A percentile compares a stretch with the other conserved stretches of the same genome.
Evolutionary conservation across 75 land plant genomes (phyloP).

Genomic region (Adiantum capillusveneris): DNA sequence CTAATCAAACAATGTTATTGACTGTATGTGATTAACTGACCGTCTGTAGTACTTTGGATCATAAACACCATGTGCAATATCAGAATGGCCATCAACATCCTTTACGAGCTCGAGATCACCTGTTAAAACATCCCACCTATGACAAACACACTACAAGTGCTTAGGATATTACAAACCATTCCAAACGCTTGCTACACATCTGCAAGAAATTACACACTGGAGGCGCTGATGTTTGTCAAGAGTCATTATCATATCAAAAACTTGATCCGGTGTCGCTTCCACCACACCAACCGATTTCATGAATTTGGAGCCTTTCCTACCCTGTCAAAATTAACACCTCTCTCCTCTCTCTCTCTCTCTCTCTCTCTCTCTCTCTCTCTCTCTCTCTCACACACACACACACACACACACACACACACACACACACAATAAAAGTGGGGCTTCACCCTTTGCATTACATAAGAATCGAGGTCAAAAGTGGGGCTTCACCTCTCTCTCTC

Average conservation of each 20-base stretch:
- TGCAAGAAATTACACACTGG: slow-evolving; percentile 45
- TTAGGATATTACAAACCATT: too few species aligned
- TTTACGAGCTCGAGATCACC: slow-evolving; percentile 72
- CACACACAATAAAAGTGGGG: too few species aligned
- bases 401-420: background rate
- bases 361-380: too few species aligned
- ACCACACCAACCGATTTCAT: slow-evolving; percentile 83
- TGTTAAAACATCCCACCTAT: slow-evolving; percentile 89
- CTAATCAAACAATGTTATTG: too few species aligned
- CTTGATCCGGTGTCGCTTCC: slow-evolving; percentile 65
- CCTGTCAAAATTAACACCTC: too few species aligned
- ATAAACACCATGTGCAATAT: slow-evolving; percentile 83
- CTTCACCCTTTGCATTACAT: too few species aligned
- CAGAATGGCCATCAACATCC: slow-evolving; percentile 72
- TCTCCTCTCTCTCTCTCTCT: too few species aligned
- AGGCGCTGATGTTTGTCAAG: slow-evolving; percentile 59
- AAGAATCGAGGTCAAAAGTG: too few species aligned
- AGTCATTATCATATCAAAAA: slow-evolving; percentile 76
- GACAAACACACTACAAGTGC: background rate
- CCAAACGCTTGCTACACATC: too few species aligned
- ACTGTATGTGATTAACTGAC: slow-evolving; percentile 21
- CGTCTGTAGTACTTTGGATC: slow-evolving; percentile 61
- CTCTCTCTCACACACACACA: too few species aligned
- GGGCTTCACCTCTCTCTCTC: too few species aligned
- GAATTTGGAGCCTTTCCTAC: slow-evolving; percentile 44